These are phyloP conservation scores for Phalaenopsis hybrid DNA, from an alignment of 116 monocot genomes.

Conservation along the genomic window DNA sequence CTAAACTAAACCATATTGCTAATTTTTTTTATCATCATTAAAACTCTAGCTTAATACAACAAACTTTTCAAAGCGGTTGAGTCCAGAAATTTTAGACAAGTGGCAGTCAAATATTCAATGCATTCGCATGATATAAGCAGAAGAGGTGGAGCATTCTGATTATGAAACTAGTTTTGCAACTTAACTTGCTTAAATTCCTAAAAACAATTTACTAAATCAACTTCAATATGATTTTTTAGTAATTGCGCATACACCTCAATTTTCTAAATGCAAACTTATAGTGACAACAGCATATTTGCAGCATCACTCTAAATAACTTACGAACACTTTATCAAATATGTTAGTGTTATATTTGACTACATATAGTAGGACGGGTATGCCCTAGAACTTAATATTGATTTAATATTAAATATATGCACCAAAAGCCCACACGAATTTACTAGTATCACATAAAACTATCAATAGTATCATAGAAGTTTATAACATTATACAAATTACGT, in stretches of 20 bases:
- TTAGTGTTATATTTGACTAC: too few species aligned
- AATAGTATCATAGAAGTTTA: too few species aligned
- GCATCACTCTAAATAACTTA: too few species aligned
- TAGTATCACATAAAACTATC: too few species aligned
- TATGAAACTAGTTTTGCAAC: background rate
- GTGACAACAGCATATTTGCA: too few species aligned
- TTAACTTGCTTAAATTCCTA: background rate
- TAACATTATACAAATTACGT: too few species aligned
- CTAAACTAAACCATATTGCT: background rate
- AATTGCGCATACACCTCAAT: background rate
- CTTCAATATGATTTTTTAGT: background rate
- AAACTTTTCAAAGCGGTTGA: background rate
- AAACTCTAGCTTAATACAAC: background rate
- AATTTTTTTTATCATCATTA: background rate
- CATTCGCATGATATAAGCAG: background rate
- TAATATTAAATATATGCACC: too few species aligned
- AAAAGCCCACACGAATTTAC: too few species aligned
- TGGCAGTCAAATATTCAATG: background rate
- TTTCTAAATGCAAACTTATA: too few species aligned
- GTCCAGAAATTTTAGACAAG: background rate
- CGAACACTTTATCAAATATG: too few species aligned
- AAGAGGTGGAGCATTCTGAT: background rate
- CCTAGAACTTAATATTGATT: too few species aligned
- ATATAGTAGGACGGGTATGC: too few species aligned
- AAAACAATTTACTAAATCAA: background rate